Evolutionary conservation across 164 flowering plant species (phyloP).

Genomic region (Platanus orientalis): DNA sequence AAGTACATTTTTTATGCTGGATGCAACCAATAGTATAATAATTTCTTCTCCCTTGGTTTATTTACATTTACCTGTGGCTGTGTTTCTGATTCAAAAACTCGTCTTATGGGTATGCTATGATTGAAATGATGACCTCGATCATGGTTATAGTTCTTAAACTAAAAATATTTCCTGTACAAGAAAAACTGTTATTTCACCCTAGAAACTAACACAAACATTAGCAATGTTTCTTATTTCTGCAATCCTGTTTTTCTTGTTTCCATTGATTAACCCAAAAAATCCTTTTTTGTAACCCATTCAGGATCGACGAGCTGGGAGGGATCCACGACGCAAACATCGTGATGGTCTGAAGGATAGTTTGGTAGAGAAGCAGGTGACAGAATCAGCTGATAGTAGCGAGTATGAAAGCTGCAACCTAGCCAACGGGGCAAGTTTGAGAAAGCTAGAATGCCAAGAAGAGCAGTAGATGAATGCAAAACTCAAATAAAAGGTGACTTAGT

Average conservation of each 20-base stretch:
- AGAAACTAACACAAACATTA: not conserved
- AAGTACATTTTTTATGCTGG: too few relatives aligned
- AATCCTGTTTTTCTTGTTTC: not conserved
- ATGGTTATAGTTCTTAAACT: too few relatives aligned
- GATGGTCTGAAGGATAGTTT: slow-evolving; percentile 25
- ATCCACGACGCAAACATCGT: slow-evolving; percentile 41
- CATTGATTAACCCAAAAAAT: not conserved
- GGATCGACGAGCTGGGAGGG: slow-evolving; percentile 51
- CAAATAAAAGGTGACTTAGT: slow-evolving; percentile 4
- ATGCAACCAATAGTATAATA: too few relatives aligned
- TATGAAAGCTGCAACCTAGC: slow-evolving; percentile 53
- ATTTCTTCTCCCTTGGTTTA: too few relatives aligned
- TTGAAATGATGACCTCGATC: too few relatives aligned
- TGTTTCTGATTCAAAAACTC: too few relatives aligned
- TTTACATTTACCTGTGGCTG: too few relatives aligned
- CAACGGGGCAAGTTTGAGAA: slow-evolving; percentile 37
- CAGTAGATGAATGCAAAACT: slow-evolving; percentile 4
- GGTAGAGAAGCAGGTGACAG: slow-evolving; percentile 43
- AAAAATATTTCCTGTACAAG: too few relatives aligned
- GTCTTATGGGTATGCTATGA: too few relatives aligned
- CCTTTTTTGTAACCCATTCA: slow-evolving; percentile 18
- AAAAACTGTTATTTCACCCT: too few relatives aligned
- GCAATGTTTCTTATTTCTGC: not conserved
- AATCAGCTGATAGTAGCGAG: slow-evolving; percentile 77
- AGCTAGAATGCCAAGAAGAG: slow-evolving; percentile 35